Evolutionary conservation across 345 rosid species (phyloP), one percentile per base, ranked within the genome.

Genomic region (Mallotus nudiflorus): DNA sequence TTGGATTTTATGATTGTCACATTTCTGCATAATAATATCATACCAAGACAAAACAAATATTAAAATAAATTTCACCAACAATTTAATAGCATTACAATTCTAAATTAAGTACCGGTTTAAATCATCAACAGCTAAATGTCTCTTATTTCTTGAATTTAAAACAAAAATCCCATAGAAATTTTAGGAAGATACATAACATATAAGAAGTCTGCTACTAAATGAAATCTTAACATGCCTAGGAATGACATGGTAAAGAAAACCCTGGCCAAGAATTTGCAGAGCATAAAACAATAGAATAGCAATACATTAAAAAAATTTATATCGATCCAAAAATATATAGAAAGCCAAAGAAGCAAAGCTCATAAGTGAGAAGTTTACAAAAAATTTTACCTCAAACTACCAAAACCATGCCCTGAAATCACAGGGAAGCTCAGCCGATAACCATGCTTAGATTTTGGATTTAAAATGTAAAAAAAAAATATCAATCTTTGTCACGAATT

Each of bases 1-100:
- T 77, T 85, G 3, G 97, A 90, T 74, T 94, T 91, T 60, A 94
- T 85, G 1, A 94, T 59, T n/a, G 95, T 91, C 33, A 90, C 88
- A 24, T 69, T 85, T 75, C 91, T 90, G 86, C 83, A 73, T 20
- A 52, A 35, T 49, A 72, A 22, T 13, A 13, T 50, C 7, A 4
- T 0, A 33, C 28, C 52, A 54, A 62, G 14, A 18, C 61, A 48
- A 55, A 10, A 55, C 31, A 40, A 14, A 28, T 11, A 40, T 7
- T 42, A 40, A 46, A 27, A 27, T 39, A 50, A 39, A 37, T 16
- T n/a, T 19, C 22, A 31, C 16, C 31, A 14, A 54, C 4, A 27
- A 68, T 0, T 3, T 3, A 24, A 37, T 11, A 35, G 16, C 46
- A 6, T 33, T 15, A 9, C 18, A 53, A 44, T 45, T 42, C 40